phyloP scores from a whole-genome alignment of 1,284 basidiomycete genomes.

The Sutorius eximius region DNA sequence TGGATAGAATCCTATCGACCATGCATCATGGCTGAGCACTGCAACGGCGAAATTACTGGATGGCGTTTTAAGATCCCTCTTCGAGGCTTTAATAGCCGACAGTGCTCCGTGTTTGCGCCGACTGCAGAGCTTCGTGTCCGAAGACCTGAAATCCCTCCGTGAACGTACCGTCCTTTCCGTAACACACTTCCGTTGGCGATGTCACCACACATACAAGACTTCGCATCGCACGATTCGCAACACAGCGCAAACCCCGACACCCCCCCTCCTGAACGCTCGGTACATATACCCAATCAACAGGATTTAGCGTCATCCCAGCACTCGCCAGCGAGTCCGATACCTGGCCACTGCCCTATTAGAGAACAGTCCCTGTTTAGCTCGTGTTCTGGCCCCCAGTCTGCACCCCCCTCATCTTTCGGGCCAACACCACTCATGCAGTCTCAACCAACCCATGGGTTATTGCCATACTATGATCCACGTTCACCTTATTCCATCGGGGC shows the following conservation, averaged over 20 bases:
- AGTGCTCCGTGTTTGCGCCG: neutral
- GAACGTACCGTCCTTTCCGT: neutral
- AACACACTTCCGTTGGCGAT: slow-evolving; percentile 6
- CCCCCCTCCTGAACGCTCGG: slow-evolving; percentile 33
- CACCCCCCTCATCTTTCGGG: slow-evolving; percentile 29
- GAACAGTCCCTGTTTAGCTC: slow-evolving; percentile 20
- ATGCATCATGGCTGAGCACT: neutral
- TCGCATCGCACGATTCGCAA: slow-evolving; percentile 20
- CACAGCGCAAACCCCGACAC: slow-evolving; percentile 29
- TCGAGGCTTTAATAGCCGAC: slow-evolving; percentile 5
- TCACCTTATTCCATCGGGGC: slow-evolving; percentile 43
- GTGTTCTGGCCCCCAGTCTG: slow-evolving; percentile 15
- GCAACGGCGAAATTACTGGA: neutral
- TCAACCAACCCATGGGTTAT: slow-evolving; percentile 29
- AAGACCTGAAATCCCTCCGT: neutral
- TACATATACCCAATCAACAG: slow-evolving; percentile 18
- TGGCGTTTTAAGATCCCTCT: slow-evolving; percentile 1
- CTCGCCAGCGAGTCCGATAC: slow-evolving; percentile 15
- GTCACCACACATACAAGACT: slow-evolving; percentile 12
- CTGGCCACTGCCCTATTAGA: slow-evolving; percentile 17
- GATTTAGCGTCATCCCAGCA: slow-evolving; percentile 18
- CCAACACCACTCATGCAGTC: slow-evolving; percentile 45
- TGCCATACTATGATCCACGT: slow-evolving; percentile 51
- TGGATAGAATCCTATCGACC: neutral
- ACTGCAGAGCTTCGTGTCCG: neutral